Evolutionary conservation across 164 flowering plant species (phyloP), one percentile per base, ranked within the genome.

Genomic region (Nymphaea colorata): DNA sequence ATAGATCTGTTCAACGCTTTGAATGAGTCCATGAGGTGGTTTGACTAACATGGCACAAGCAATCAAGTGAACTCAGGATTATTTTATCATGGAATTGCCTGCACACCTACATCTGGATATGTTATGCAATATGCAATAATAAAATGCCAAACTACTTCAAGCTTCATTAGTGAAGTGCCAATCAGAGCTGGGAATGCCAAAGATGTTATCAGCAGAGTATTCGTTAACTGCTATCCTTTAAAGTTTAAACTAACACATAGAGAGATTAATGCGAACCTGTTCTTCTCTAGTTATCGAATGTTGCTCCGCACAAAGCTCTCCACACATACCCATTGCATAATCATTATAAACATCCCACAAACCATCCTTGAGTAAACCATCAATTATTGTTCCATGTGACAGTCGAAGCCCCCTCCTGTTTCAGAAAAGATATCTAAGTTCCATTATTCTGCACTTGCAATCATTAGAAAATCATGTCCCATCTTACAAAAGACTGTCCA

Each of bases 321-420:
- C 96, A 78, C 96, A 89, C 25, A 75, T 76, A 55, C 98, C 98
- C 98, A 93, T 93, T 45, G 87, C 96, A 81, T 64, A 81, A 74
- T 93, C 93, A 74, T 87, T 87, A 72, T 93, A 93, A 44, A 87
- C 98, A 80, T 93, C 98, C 96, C 98, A 93, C 14, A 93, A 76
- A 4, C 98, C 98, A 82, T 93, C 97, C 77, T 91, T 94, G 18
- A 89, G 75, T 93, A 90, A 84, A 18, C 91, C 93, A 73, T 90
- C 96, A 64, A 89, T 66, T 66, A 89, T 53, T 65, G 85, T 78
- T 76, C 86, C 96, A 81, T 89, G 88, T 64, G 93, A 92, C 4
- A 84, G 62, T 64, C 90, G 84, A 73, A 90, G 82, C 11, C 96
- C 92, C 67, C 77, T 82, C 75, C 96, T 87, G 86, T 93, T 96